Base-by-base conservation (phyloP, 2,329 filamentous ascomycete species). In the Colletotrichum sansevieriae region DNA sequence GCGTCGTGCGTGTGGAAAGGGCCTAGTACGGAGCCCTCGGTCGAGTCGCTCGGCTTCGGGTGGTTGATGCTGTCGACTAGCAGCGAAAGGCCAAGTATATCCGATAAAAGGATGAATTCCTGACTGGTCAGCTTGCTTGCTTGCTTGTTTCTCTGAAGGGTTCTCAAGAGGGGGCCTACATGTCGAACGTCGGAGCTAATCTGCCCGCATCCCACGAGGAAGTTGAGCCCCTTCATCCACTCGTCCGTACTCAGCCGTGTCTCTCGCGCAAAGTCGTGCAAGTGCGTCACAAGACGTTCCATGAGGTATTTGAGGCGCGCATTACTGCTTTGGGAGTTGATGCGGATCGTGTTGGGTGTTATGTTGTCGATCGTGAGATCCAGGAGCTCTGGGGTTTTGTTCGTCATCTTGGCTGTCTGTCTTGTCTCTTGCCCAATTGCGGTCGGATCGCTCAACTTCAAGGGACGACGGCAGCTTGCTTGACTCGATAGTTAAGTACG, bases 1-100 rank as follows among this genome's bases (percentile, higher is more conserved):
- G 91, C 91, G 72, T 93, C 91, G 75, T 92, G 90, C 0, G 90
- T 92, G 80, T 94, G 91, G 81, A 93, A 94, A n/a, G 92, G 92
- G 0, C 92, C 92, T 0, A 94, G 84, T n/a, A 95, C 90, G 0
- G 91, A 92, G 68, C 92, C 91, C 79, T 94, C 91, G 12, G 92
- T 94, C 46, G 85, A 85, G 56, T 83, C 78, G 2, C 85, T 73
- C 0, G 90, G 91, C 78, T 93, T 94, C 4, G 92, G 92, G 77
- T 94, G 91, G 78, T 93, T 89, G 78, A 94, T 93, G 64, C 86
- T 85, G 80, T 94, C 92, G 71, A 94, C 89, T 5, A 94, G 87
- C 61, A 93, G 85, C 7, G 90, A 93, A 43, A 95, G 85, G 5
- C 92, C 92, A 25, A 94, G 84, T 47, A 92, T 84, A 76, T 94